phyloP scores from a whole-genome alignment of 257 asterid species.

The Thymus mandschuricus region DNA sequence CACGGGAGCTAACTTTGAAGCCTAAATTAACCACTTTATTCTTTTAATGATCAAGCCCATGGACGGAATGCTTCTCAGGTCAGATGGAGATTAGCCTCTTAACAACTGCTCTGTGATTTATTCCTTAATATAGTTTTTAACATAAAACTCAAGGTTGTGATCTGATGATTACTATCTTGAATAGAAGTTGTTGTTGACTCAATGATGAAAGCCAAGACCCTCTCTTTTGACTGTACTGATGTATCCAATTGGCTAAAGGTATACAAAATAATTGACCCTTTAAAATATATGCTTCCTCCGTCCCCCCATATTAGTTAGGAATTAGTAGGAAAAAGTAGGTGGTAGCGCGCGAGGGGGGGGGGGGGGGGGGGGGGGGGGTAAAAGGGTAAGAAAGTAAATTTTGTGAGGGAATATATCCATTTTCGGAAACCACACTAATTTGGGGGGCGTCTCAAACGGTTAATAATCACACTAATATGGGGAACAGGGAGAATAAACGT shows the following conservation, averaged over 20 bases:
- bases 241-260: background rate
- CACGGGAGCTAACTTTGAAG: background rate
- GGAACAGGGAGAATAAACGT: no score
- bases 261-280: background rate
- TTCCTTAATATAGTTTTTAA: background rate
- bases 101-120: background rate
- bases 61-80: background rate
- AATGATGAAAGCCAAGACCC: background rate
- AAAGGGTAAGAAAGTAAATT: no score
- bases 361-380: no score
- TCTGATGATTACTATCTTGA: background rate
- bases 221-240: background rate
- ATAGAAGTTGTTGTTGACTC: background rate
- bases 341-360: no score
- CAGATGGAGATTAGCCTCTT: background rate
- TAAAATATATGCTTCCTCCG: no score
- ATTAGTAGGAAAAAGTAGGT: no score
- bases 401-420: no score
- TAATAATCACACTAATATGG: no score
- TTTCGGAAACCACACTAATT: no score
- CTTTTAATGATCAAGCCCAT: background rate
- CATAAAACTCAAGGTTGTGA: background rate
- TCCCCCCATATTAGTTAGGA: no score
- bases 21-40: conserved; percentile 5
- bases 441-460: no score